Percentiles rank a stretch among this genome's conserved stretches.
phyloP scores from a whole-genome alignment of 768 basidiomycete genomes.

The Lactarius evosmus region DNA sequence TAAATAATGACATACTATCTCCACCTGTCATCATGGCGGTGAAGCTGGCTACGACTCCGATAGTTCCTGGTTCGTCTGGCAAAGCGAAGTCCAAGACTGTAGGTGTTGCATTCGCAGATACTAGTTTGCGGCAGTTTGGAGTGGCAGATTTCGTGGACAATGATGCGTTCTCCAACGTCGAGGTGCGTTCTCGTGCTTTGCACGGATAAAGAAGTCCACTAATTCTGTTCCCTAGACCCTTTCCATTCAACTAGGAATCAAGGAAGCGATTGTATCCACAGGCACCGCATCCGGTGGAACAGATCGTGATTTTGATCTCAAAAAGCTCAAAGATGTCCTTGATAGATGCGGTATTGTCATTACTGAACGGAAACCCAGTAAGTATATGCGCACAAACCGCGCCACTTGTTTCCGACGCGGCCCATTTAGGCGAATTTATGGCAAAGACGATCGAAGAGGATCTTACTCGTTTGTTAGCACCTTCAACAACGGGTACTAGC shows the following conservation, averaged over 20 bases:
- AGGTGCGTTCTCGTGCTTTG: slow-evolving; percentile 47
- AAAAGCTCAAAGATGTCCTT: slow-evolving; percentile 79
- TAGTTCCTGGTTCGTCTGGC: slow-evolving; percentile 36
- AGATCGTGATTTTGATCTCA: slow-evolving; percentile 82
- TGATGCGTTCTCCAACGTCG: slow-evolving; percentile 92
- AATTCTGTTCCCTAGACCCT: slow-evolving; percentile 58
- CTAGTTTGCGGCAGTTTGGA: slow-evolving; percentile 79
- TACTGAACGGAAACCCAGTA: slow-evolving; percentile 86
- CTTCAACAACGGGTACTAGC: background rate
- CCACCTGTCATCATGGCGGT: slow-evolving; percentile 90
- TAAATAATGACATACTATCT: slow-evolving; percentile 70
- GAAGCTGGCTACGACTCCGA: slow-evolving; percentile 59
- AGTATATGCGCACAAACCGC: slow-evolving; percentile 29
- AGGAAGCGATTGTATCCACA: slow-evolving; percentile 84
- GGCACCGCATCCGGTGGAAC: slow-evolving; percentile 70
- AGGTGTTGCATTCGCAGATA: slow-evolving; percentile 91
- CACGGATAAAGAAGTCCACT: slow-evolving; percentile 5
- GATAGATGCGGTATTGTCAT: slow-evolving; percentile 90
- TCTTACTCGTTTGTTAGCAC: slow-evolving; percentile 22
- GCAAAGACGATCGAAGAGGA: slow-evolving; percentile 28
- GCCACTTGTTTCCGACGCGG: background rate
- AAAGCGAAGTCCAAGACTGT: slow-evolving; percentile 68
- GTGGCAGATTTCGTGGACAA: slow-evolving; percentile 92
- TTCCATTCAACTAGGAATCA: slow-evolving; percentile 94
- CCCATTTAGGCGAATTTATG: slow-evolving; percentile 72